Evolutionary conservation across 305 asterid genomes (phyloP).

Genomic region (Solanum hybrid): DNA sequence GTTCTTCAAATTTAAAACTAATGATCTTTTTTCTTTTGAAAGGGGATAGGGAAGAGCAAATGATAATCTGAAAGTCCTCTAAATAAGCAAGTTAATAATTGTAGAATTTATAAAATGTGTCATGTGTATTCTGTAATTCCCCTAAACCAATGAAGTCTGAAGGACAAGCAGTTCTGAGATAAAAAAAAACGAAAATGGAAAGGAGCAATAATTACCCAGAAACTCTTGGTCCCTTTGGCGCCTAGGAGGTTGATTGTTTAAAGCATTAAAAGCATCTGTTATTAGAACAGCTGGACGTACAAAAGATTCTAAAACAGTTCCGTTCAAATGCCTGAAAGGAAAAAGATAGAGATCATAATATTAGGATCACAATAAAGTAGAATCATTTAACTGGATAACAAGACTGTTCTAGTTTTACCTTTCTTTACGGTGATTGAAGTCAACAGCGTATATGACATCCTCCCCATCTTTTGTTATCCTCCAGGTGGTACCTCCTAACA

Average conservation of each 20-base stretch:
- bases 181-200: background rate
- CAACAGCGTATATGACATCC: constrained; percentile 95
- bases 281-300: constrained; percentile 95
- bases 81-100: background rate
- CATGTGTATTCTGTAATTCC: background rate
- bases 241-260: constrained; percentile 83
- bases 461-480: constrained; percentile 93
- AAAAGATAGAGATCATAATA: constrained; percentile 8
- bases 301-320: constrained; percentile 91
- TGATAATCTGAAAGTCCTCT: background rate
- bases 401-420: constrained; percentile 32
- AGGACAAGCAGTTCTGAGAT: background rate
- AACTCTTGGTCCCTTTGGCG: constrained; percentile 91
- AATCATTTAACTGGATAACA: background rate
- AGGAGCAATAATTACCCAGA: constrained; percentile 46
- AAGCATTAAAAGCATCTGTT: constrained; percentile 87
- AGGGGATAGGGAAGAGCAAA: background rate
- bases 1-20: constrained; percentile 7
- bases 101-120: background rate
- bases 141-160: background rate
- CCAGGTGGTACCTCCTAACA: constrained; percentile 95
- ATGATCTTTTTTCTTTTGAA: background rate
- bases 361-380: background rate
- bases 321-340: constrained; percentile 76
- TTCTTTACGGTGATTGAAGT: constrained; percentile 95